phyloP scores from a whole-genome alignment of 2,329 filamentous ascomycete species.

The Colletotrichum chlorophyti region DNA sequence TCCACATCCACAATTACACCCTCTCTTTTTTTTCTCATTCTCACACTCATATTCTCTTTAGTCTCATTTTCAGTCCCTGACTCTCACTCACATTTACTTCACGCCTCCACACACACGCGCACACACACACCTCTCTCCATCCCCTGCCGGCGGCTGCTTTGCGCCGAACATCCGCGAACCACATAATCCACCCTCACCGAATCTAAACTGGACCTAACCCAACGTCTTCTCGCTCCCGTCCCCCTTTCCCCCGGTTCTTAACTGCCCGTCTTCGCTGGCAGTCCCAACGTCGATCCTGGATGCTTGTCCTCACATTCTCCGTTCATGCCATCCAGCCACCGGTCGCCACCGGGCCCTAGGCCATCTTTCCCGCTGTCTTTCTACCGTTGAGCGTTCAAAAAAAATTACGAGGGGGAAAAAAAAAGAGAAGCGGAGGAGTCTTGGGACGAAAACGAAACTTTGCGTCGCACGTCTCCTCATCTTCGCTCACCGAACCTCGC shows the following conservation, averaged over 20 bases:
- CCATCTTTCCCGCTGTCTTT: conserved; percentile 17
- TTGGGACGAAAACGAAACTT: conserved; percentile 29
- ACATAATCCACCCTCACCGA: not conserved
- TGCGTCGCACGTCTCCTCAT: conserved; percentile 25
- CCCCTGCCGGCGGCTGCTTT: not conserved
- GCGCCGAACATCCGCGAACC: not conserved
- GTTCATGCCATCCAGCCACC: conserved; percentile 15
- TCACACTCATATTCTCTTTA: too few species aligned
- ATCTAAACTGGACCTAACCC: conserved; percentile 4
- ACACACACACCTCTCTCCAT: too few species aligned
- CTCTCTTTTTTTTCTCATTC: too few species aligned
- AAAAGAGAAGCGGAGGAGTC: too few species aligned
- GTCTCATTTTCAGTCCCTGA: too few species aligned
- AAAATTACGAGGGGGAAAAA: too few species aligned
- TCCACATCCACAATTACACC: too few species aligned
- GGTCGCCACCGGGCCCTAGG: conserved; percentile 19
- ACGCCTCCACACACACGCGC: too few species aligned
- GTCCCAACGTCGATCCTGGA: conserved; percentile 21
- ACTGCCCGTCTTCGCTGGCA: not conserved
- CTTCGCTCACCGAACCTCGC: not conserved
- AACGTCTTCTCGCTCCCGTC: not conserved
- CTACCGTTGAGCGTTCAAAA: conserved; percentile 1
- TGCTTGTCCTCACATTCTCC: conserved; percentile 17
- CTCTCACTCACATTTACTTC: too few species aligned
- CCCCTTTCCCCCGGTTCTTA: not conserved